Evolutionary conservation across 305 asterid genomes (phyloP).

Genomic region (Petunia hybrid): DNA sequence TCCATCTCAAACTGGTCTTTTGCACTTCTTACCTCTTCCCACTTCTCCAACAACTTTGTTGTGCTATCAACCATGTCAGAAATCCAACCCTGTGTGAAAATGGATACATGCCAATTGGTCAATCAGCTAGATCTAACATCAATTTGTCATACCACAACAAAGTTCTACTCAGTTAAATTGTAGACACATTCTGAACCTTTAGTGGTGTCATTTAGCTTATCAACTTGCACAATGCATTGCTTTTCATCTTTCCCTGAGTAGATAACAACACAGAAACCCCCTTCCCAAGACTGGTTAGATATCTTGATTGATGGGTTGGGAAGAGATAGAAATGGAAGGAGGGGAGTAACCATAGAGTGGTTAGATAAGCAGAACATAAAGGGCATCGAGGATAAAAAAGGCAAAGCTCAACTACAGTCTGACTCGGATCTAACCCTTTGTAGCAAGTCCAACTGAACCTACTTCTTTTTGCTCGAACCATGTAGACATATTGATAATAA

Average conservation of each 20-base stretch:
- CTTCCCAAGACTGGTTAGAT: neutral
- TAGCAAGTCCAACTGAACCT: neutral
- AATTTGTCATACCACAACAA: neutral
- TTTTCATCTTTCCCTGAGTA: neutral
- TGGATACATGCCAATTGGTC: neutral
- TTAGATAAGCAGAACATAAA: neutral
- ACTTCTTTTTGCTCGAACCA: constrained; percentile 10
- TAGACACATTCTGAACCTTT: neutral
- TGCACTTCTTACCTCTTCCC: constrained; percentile 46
- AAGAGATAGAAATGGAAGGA: neutral
- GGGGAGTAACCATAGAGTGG: neutral
- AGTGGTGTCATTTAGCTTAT: neutral
- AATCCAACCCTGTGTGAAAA: constrained; percentile 50
- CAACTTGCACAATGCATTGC: neutral
- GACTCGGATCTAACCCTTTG: neutral
- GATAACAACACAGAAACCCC: neutral
- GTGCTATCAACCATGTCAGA: constrained; percentile 55
- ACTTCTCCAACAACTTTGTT: constrained; percentile 38
- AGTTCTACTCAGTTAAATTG: neutral
- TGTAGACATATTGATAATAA: neutral
- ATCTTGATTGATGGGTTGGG: constrained; percentile 6
- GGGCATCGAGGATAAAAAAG: neutral
- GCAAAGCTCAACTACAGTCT: neutral
- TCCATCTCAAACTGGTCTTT: constrained; percentile 51
- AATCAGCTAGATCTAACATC: neutral